Evolutionary conservation across 116 monocot species (phyloP).

Genomic region (Zostera marina): DNA sequence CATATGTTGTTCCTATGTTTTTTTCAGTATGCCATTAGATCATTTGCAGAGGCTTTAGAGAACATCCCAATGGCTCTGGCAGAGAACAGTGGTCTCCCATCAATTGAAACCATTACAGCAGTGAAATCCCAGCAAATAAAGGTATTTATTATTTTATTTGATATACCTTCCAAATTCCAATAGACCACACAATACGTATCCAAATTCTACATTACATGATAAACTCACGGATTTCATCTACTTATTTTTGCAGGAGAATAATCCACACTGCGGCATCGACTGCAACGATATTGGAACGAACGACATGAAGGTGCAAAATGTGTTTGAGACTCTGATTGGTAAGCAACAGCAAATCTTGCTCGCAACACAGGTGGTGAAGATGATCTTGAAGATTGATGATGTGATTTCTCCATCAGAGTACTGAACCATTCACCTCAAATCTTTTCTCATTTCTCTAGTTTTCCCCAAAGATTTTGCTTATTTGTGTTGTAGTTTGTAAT

Average conservation of each 20-base stretch:
- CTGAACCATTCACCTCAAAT: slow-evolving; percentile 10
- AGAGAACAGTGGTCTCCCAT: slow-evolving; percentile 80
- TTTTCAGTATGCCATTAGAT: slow-evolving; percentile 20
- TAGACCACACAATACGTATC: too few relatives aligned
- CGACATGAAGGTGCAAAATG: slow-evolving; percentile 81
- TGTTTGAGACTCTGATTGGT: slow-evolving; percentile 86
- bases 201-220: too few relatives aligned
- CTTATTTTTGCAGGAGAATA: slow-evolving; percentile 45
- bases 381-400: slow-evolving; percentile 82
- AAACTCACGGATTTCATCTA: too few relatives aligned
- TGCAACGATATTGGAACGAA: slow-evolving; percentile 89
- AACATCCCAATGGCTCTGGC: slow-evolving; percentile 71
- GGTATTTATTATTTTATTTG: slow-evolving; percentile 18
- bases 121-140: slow-evolving; percentile 90
- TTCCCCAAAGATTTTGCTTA: too few relatives aligned
- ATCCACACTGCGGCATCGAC: slow-evolving; percentile 71
- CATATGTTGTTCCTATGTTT: not conserved
- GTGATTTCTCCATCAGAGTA: slow-evolving; percentile 54
- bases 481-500: too few relatives aligned
- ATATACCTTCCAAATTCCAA: too few relatives aligned
- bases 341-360: slow-evolving; percentile 75
- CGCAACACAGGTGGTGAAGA: slow-evolving; percentile 39
- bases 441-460: too few relatives aligned
- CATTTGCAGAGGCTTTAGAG: slow-evolving; percentile 25
- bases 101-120: slow-evolving; percentile 76